A percentile compares a stretch with the other conserved stretches of the same genome.
phyloP scores from a whole-genome alignment of 148 eudicot genomes.

The Camellia lanceoleosa region DNA sequence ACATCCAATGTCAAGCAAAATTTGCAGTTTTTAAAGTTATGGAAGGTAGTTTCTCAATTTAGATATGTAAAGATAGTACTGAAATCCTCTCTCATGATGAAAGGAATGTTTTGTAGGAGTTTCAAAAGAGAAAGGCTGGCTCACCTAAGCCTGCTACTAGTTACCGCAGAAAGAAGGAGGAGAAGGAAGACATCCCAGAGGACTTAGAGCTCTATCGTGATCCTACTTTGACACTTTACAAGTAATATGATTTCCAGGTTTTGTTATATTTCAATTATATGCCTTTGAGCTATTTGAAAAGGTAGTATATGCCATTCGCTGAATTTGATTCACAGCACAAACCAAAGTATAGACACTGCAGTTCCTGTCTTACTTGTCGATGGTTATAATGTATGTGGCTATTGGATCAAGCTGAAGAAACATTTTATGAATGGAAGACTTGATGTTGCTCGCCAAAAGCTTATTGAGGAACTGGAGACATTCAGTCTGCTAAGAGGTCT shows the following conservation, averaged over 20 bases:
- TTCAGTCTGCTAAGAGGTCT: slow-evolving; percentile 90
- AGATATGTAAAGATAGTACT: neutral
- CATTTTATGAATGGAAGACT: slow-evolving; percentile 84
- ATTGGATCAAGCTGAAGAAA: slow-evolving; percentile 90
- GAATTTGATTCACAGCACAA: slow-evolving; percentile 53
- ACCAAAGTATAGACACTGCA: slow-evolving; percentile 72
- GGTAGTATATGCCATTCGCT: slow-evolving; percentile 17
- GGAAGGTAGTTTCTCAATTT: slow-evolving; percentile 57
- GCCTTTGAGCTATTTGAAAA: slow-evolving; percentile 14
- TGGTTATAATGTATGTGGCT: slow-evolving; percentile 98
- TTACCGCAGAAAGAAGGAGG: slow-evolving; percentile 79
- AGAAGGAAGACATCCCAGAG: slow-evolving; percentile 86
- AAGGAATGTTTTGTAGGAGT: slow-evolving; percentile 45
- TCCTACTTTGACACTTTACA: slow-evolving; percentile 75
- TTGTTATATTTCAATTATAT: slow-evolving; percentile 13
- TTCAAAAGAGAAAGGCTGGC: slow-evolving; percentile 53
- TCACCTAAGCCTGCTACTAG: slow-evolving; percentile 83
- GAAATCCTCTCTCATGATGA: slow-evolving; percentile 8
- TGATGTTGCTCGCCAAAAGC: slow-evolving; percentile 89
- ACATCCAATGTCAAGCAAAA: slow-evolving; percentile 89
- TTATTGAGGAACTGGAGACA: slow-evolving; percentile 74
- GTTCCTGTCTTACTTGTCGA: slow-evolving; percentile 95
- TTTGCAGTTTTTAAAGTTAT: slow-evolving; percentile 74
- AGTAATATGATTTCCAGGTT: slow-evolving; percentile 44
- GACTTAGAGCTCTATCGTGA: slow-evolving; percentile 64